Conservation (phyloP, 2,329 filamentous ascomycete genomes). For the Akanthomyces muscarius region DNA sequence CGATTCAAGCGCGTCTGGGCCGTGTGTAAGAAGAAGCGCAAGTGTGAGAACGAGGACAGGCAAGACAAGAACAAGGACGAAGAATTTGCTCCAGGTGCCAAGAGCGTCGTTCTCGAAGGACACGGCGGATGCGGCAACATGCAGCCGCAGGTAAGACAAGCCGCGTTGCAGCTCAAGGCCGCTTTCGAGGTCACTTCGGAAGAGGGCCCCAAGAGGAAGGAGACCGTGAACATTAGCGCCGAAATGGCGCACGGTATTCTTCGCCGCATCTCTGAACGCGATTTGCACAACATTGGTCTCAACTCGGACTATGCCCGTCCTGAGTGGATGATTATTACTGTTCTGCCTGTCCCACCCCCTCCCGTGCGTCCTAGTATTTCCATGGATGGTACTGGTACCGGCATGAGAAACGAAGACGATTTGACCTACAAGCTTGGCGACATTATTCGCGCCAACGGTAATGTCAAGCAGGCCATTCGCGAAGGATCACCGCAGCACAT, state of each 20-base stretch:
- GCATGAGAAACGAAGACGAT: slow-evolving; percentile 95
- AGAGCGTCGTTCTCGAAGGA: slow-evolving; percentile 47
- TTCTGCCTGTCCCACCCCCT: slow-evolving; percentile 90
- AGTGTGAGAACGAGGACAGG: slow-evolving; percentile 76
- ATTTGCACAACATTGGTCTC: slow-evolving; percentile 81
- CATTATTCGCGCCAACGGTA: slow-evolving; percentile 95
- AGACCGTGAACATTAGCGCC: slow-evolving; percentile 79
- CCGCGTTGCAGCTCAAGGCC: slow-evolving; percentile 77
- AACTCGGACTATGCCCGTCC: slow-evolving; percentile 93
- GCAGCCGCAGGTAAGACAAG: slow-evolving; percentile 83
- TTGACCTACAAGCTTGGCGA: slow-evolving; percentile 98
- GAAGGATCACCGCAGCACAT: slow-evolving; percentile 92
- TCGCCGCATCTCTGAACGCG: slow-evolving; percentile 74
- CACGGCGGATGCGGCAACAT: slow-evolving; percentile 93
- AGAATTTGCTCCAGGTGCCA: slow-evolving; percentile 58
- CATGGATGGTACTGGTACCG: slow-evolving; percentile 88
- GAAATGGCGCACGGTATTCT: slow-evolving; percentile 84
- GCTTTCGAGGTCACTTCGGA: slow-evolving; percentile 63
- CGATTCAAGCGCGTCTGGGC: slow-evolving; percentile 92
- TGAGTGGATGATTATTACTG: slow-evolving; percentile 97
- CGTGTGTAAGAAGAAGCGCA: slow-evolving; percentile 81
- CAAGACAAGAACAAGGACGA: slow-evolving; percentile 66
- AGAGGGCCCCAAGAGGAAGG: slow-evolving; percentile 67
- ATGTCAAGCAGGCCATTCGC: slow-evolving; percentile 83
- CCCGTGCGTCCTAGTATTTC: slow-evolving; percentile 96